Evolutionary conservation across 2,329 filamentous ascomycete genomes (phyloP).

Genomic region (Metarhizium rileyi): DNA sequence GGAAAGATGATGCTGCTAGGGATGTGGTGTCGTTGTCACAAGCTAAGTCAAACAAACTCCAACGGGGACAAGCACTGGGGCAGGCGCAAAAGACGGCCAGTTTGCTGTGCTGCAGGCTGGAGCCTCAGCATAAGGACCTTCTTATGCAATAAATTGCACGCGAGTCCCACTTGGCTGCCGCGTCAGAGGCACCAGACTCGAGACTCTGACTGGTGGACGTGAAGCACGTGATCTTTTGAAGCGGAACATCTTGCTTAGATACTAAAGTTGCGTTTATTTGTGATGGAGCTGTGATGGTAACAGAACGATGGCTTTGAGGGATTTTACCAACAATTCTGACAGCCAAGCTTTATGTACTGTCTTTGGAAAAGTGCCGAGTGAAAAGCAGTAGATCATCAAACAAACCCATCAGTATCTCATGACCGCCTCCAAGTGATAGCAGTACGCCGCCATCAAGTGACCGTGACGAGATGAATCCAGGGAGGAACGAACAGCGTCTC

Average conservation of each 20-base stretch:
- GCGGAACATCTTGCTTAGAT: too few relatives aligned
- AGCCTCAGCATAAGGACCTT: too few relatives aligned
- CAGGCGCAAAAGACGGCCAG: background rate
- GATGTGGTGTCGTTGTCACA: slow-evolving; percentile 15
- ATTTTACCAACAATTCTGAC: too few relatives aligned
- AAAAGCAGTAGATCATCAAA: background rate
- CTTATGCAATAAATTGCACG: too few relatives aligned
- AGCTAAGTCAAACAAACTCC: slow-evolving; percentile 16
- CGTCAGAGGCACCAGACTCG: too few relatives aligned
- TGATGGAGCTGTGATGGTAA: too few relatives aligned
- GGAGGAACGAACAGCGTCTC: background rate
- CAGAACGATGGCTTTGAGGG: too few relatives aligned
- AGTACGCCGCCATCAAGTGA: background rate
- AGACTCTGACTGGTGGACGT: too few relatives aligned
- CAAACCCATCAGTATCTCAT: background rate
- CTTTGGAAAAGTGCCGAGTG: background rate
- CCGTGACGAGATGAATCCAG: background rate
- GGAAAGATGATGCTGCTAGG: background rate
- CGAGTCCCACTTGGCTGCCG: background rate
- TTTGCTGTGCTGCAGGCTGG: too few relatives aligned
- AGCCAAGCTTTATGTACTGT: background rate
- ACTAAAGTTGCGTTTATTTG: too few relatives aligned
- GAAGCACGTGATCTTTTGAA: too few relatives aligned
- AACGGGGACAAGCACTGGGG: slow-evolving; percentile 14
- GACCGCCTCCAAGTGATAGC: background rate